These are phyloP conservation scores for Caloboletus firmus DNA, from an alignment of 1,284 basidiomycete genomes.

Conservation along the genomic window DNA sequence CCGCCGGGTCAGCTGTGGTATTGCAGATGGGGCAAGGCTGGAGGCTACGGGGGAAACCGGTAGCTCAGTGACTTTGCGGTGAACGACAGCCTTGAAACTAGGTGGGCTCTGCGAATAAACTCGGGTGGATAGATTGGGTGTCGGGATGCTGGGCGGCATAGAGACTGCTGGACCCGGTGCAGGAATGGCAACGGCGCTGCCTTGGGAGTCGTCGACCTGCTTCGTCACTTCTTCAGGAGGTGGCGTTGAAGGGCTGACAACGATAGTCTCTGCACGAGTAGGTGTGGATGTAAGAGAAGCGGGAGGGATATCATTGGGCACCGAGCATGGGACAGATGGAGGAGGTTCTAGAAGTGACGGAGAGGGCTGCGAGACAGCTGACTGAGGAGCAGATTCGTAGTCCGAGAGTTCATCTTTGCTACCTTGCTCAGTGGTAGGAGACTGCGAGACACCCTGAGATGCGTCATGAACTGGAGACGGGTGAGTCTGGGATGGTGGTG, in stretches of 20 bases:
- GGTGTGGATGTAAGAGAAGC: neutral
- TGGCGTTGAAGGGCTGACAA: neutral
- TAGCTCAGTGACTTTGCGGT: conserved; percentile 46
- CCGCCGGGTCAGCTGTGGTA: conserved; percentile 23
- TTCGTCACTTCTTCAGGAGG: conserved; percentile 1
- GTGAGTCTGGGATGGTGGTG: neutral
- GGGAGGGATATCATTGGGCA: neutral
- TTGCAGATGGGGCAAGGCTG: conserved; percentile 12
- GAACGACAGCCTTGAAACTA: conserved; percentile 54
- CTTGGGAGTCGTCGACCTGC: neutral
- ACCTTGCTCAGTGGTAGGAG: neutral
- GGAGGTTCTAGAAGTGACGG: neutral
- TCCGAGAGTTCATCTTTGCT: conserved; percentile 15
- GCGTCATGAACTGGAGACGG: conserved; percentile 1
- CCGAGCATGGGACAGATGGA: neutral
- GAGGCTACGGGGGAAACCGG: conserved; percentile 19
- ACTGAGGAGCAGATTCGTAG: conserved; percentile 16
- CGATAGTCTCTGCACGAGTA: neutral
- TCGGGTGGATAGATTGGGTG: conserved; percentile 1
- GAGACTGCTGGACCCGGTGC: conserved; percentile 5
- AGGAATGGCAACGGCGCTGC: neutral
- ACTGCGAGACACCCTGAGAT: conserved; percentile 2
- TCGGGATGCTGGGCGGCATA: conserved; percentile 2
- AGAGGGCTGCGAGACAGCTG: conserved; percentile 13
- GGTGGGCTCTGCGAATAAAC: conserved; percentile 14